Base-by-base conservation (phyloP, 2,329 filamentous ascomycete species). In the Polychaeton citri region DNA sequence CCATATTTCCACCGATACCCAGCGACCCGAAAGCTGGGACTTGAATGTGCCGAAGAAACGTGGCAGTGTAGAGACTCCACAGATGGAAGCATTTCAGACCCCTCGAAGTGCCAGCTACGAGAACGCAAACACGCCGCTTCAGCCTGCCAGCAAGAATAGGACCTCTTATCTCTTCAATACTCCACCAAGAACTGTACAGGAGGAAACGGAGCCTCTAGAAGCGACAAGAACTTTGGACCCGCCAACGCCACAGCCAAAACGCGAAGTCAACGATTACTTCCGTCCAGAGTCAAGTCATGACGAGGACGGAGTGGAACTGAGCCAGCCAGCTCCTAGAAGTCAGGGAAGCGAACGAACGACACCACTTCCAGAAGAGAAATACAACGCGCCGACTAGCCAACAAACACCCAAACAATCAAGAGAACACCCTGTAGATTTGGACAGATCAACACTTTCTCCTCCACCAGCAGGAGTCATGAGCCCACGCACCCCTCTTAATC, bases 151-250 rank as follows among this genome's bases (percentile, higher is more conserved):
- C 19, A 64, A 65, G 42, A 60, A 68, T 38, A 58, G 60, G 38
- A 61, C 63, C 6, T 65, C 66, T 10, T 55, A 61, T 19, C 52
- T 68, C 4, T 66, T 69, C 46, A 53, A 61, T 37, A 59, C 61
- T 7, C 59, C 62, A 9, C 61, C 64, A 17, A 45, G 45, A 20
- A 37, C 41, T 30, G 33, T 46, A 28, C 24, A 28, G 15, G 24
- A 28, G 24, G 24, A 28, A 15, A 28, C 12, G 12, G 24, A 28
- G 24, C 12, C 24, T 24, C 26, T 33, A 38, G 39, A 37, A 6
- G 21, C 35, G 9, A 19, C 36, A 32, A 32, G 35, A 13, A 10
- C 26, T 2, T 28, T 13, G 7, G 42, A 43, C 16, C 31, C 33
- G 19, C 34, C 32, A 28, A 37, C 39, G 31, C 6, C 33, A 12